Evolutionary conservation across 768 basidiomycete species (phyloP).

Genomic region (Calocera viscosa): DNA sequence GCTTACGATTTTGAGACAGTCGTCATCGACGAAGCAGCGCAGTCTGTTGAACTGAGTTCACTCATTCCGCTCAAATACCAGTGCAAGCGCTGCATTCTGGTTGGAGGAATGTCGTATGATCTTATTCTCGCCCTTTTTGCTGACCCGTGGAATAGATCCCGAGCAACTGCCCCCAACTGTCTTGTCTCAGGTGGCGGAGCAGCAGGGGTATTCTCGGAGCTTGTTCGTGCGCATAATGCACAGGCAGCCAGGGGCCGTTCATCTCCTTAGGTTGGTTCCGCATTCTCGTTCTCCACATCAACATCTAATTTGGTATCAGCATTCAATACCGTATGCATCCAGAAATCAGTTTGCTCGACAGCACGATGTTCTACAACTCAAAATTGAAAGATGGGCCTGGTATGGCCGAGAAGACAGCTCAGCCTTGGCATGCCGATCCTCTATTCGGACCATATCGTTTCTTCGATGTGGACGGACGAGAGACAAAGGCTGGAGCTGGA

Average conservation of each 20-base stretch:
- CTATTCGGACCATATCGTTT: slow-evolving; percentile 82
- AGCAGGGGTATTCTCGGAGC: slow-evolving; percentile 65
- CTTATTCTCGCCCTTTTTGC: neutral
- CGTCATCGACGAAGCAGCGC: slow-evolving; percentile 96
- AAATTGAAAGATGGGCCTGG: slow-evolving; percentile 72
- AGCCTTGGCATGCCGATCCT: slow-evolving; percentile 70
- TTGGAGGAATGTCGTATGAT: slow-evolving; percentile 50
- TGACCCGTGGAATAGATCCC: slow-evolving; percentile 41
- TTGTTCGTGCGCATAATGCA: slow-evolving; percentile 86
- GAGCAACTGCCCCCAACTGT: slow-evolving; percentile 94
- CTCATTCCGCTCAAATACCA: slow-evolving; percentile 88
- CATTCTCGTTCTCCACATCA: neutral
- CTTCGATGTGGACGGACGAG: slow-evolving; percentile 66
- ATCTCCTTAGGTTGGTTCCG: slow-evolving; percentile 65
- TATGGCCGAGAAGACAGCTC: slow-evolving; percentile 70
- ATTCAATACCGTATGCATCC: slow-evolving; percentile 99
- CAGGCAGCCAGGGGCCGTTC: slow-evolving; percentile 66
- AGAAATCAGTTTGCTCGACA: slow-evolving; percentile 81
- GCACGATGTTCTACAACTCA: slow-evolving; percentile 72
- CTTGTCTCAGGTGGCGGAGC: slow-evolving; percentile 46
- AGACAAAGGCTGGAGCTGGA: slow-evolving; percentile 41
- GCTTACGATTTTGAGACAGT: slow-evolving; percentile 85
- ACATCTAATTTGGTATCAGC: slow-evolving; percentile 31
- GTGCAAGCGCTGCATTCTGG: slow-evolving; percentile 75
- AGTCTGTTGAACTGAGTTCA: slow-evolving; percentile 88